Conservation (phyloP, 805 yeast species). For the Priceomyces castillae region DNA sequence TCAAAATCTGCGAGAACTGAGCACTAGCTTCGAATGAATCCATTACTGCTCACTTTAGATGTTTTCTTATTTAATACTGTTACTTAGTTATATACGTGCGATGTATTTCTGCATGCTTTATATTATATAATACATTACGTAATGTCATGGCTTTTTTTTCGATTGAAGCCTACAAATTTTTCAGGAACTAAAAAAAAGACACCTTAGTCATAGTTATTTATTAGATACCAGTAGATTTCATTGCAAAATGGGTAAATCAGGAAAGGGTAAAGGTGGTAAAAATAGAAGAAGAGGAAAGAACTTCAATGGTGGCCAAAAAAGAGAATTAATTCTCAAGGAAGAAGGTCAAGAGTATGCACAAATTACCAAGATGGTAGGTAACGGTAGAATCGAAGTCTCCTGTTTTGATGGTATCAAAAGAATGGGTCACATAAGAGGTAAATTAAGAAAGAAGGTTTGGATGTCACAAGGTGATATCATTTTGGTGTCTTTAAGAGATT, state of each 20-base stretch:
- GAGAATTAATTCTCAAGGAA: conserved; percentile 88
- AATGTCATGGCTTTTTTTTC: background rate
- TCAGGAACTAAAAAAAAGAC: background rate
- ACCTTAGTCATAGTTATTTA: background rate
- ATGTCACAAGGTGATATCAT: conserved; percentile 98
- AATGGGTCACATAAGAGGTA: conserved; percentile 98
- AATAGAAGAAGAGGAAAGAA: conserved; percentile 99
- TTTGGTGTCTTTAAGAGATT: conserved; percentile 92
- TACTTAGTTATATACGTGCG: background rate
- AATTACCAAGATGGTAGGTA: conserved; percentile 96
- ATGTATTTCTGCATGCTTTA: background rate
- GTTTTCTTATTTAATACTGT: background rate
- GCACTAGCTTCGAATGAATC: conserved; percentile 87
- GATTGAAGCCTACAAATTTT: background rate
- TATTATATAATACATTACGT: conserved; percentile 1
- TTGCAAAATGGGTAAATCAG: conserved; percentile 64
- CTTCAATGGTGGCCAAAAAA: conserved; percentile 84
- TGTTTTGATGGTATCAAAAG: conserved; percentile 94
- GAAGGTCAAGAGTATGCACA: conserved; percentile 99
- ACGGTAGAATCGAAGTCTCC: conserved; percentile 91
- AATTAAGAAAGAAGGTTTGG: conserved; percentile 99
- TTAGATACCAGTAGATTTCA: conserved; percentile 1
- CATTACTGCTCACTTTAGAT: conserved; percentile 39
- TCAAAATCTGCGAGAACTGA: conserved; percentile 66
- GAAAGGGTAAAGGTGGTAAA: conserved; percentile 84